Conservation (phyloP, 2,329 filamentous ascomycete genomes). For the Aspergillus persii region DNA sequence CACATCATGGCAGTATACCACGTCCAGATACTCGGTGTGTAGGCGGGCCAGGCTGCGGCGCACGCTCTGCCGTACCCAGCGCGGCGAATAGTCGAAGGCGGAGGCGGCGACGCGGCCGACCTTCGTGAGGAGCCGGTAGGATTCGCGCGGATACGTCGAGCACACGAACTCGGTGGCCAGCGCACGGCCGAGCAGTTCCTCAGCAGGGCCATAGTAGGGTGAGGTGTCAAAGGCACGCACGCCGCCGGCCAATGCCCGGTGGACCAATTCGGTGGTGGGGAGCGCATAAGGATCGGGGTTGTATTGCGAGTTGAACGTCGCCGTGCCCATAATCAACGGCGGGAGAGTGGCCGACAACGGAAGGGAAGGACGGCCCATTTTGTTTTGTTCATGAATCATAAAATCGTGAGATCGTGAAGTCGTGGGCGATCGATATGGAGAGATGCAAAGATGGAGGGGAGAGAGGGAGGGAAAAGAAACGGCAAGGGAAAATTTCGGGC, state of each 20-base stretch:
- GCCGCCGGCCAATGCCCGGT: slow-evolving; percentile 47
- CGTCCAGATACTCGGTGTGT: slow-evolving; percentile 60
- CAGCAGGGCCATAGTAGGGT: slow-evolving; percentile 55
- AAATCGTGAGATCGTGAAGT: neutral
- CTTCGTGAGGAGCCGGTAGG: slow-evolving; percentile 63
- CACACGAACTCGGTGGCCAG: slow-evolving; percentile 42
- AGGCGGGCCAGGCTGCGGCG: slow-evolving; percentile 56
- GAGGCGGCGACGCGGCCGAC: slow-evolving; percentile 56
- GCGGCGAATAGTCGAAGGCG: slow-evolving; percentile 61
- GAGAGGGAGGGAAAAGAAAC: neutral
- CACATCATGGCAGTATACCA: slow-evolving; percentile 70
- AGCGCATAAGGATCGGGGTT: slow-evolving; percentile 51
- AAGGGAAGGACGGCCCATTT: neutral
- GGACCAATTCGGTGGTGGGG: slow-evolving; percentile 47
- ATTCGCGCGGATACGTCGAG: slow-evolving; percentile 53
- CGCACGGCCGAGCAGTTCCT: slow-evolving; percentile 50
- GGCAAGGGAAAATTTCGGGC: neutral
- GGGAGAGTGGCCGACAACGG: slow-evolving; percentile 44
- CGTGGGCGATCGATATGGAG: neutral
- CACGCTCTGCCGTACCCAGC: slow-evolving; percentile 58
- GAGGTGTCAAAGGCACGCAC: slow-evolving; percentile 55
- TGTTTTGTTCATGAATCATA: neutral
- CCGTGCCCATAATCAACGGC: slow-evolving; percentile 50
- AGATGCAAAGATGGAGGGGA: neutral
- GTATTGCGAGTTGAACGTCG: slow-evolving; percentile 50